A percentile compares a stretch with the other conserved stretches of the same genome.
These are phyloP conservation scores for Mycena filopes DNA, from an alignment of 768 basidiomycete genomes.

Conservation along the genomic window DNA sequence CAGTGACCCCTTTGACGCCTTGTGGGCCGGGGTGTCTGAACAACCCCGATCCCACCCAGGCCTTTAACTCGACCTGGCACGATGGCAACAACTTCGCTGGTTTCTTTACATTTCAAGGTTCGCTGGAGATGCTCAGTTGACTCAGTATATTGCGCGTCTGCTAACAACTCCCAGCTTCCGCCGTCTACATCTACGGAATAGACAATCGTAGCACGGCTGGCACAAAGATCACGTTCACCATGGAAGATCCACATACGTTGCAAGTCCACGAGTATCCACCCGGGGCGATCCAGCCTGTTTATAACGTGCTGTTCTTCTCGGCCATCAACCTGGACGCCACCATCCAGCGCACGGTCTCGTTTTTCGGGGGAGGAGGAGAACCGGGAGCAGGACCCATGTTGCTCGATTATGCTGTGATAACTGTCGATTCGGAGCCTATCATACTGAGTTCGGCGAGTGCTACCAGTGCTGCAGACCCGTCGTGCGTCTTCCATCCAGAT, in stretches of 20 bases:
- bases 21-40: slow-evolving; percentile 6
- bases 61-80: slow-evolving; percentile 11
- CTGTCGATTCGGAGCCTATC: slow-evolving; percentile 9
- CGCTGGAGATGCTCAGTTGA: background rate
- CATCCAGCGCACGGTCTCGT: slow-evolving; percentile 19
- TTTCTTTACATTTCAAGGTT: slow-evolving; percentile 23
- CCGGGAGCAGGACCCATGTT: slow-evolving; percentile 10
- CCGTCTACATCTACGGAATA: slow-evolving; percentile 22
- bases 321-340: slow-evolving; percentile 18
- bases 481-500: slow-evolving; percentile 5
- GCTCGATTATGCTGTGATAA: slow-evolving; percentile 20
- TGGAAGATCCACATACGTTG: background rate
- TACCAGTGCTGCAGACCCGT: background rate
- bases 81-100: slow-evolving; percentile 14
- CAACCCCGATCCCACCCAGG: slow-evolving; percentile 7
- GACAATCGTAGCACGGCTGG: slow-evolving; percentile 5
- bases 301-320: slow-evolving; percentile 18
- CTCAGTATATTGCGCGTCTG: background rate
- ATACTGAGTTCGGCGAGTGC: background rate
- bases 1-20: slow-evolving; percentile 4
- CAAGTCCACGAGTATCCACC: background rate
- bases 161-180: slow-evolving; percentile 8
- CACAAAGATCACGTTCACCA: slow-evolving; percentile 14
- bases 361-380: background rate
- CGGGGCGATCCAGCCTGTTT: background rate